These are phyloP conservation scores for Allodekkera sacchari DNA, from an alignment of 805 yeast species.

Conservation along the genomic window DNA sequence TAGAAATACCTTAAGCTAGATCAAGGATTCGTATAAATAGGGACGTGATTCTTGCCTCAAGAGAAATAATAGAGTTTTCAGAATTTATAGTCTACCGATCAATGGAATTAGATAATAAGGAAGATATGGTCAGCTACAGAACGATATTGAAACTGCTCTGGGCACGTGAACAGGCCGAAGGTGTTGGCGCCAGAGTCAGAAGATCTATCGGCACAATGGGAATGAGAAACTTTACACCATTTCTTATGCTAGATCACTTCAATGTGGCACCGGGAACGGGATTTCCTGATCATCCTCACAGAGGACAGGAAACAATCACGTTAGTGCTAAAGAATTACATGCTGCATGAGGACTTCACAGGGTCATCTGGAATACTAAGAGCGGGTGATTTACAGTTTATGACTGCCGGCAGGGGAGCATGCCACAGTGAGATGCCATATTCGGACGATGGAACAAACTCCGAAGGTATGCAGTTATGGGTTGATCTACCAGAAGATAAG, in stretches of 20 bases:
- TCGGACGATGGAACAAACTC: slow-evolving; percentile 38
- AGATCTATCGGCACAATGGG: slow-evolving; percentile 66
- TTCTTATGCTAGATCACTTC: slow-evolving; percentile 76
- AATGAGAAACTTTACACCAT: slow-evolving; percentile 73
- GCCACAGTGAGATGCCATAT: slow-evolving; percentile 83
- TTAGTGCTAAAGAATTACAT: slow-evolving; percentile 55
- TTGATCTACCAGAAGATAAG: slow-evolving; percentile 60
- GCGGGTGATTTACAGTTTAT: slow-evolving; percentile 87
- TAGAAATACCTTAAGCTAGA: no score
- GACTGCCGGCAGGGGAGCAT: slow-evolving; percentile 88
- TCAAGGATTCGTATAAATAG: no score
- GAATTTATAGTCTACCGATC: no score
- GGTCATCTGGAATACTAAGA: slow-evolving; percentile 64
- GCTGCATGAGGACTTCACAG: slow-evolving; percentile 84
- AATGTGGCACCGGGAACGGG: slow-evolving; percentile 56
- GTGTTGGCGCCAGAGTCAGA: slow-evolving; percentile 82
- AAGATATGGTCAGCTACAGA: slow-evolving; percentile 30
- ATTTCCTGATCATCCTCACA: slow-evolving; percentile 78
- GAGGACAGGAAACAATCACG: slow-evolving; percentile 79
- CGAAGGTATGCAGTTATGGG: slow-evolving; percentile 82
- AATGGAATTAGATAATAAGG: no score
- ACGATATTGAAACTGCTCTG: slow-evolving; percentile 40
- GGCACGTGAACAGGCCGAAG: slow-evolving; percentile 72
- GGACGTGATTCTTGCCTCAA: no score
- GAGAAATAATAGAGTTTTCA: no score